Evolutionary conservation across 805 yeast genomes (phyloP).

Genomic region (Candida alai): DNA sequence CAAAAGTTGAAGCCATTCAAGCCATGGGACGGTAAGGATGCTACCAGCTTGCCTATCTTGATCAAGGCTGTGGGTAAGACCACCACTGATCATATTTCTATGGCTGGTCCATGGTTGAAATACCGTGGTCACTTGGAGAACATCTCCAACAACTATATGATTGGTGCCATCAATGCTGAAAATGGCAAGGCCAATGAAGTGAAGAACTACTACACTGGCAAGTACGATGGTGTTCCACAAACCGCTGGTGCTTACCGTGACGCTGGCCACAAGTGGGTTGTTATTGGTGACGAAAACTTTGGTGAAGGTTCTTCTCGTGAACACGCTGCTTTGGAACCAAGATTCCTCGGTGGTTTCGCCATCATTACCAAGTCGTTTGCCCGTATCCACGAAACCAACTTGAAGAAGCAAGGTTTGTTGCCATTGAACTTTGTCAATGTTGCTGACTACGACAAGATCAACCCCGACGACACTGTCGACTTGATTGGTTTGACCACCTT

Average conservation of each 20-base stretch:
- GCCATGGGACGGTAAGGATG: slow-evolving; percentile 96
- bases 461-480: slow-evolving; percentile 87
- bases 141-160: slow-evolving; percentile 98
- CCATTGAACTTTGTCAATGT: slow-evolving; percentile 91
- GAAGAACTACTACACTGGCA: slow-evolving; percentile 88
- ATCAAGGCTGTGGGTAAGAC: slow-evolving; percentile 97
- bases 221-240: slow-evolving; percentile 93
- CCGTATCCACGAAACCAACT: slow-evolving; percentile 98
- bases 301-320: slow-evolving; percentile 99
- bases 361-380: slow-evolving; percentile 97
- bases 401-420: slow-evolving; percentile 98
- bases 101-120: slow-evolving; percentile 99
- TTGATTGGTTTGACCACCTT: slow-evolving; percentile 77
- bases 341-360: slow-evolving; percentile 97
- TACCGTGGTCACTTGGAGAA: slow-evolving; percentile 99
- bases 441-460: slow-evolving; percentile 90
- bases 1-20: slow-evolving; percentile 91
- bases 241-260: slow-evolving; percentile 94
- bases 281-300: slow-evolving; percentile 96
- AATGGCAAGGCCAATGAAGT: slow-evolving; percentile 91
- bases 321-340: slow-evolving; percentile 99
- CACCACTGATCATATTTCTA: slow-evolving; percentile 98
- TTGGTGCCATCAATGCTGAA: slow-evolving; percentile 97
- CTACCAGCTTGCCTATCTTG: slow-evolving; percentile 82
- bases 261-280: slow-evolving; percentile 91